Evolutionary conservation across 192 early-diverging fungal genomes (phyloP).

Genomic region (Dispira parvispora): DNA sequence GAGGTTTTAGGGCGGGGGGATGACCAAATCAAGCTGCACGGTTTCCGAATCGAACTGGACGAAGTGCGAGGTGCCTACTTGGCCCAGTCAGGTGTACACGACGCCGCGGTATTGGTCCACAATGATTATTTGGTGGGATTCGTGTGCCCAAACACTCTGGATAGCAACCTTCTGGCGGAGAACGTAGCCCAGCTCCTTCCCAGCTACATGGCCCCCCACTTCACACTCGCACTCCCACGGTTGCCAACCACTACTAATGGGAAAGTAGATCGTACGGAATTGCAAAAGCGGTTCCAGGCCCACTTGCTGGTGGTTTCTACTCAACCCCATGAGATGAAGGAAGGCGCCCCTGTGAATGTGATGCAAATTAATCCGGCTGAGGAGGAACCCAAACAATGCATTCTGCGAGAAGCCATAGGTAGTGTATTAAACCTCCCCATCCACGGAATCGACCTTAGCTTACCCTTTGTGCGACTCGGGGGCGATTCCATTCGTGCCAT

Average conservation of each 20-base stretch:
- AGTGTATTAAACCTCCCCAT: not conserved
- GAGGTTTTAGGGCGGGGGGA: constrained; percentile 10
- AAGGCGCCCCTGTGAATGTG: not conserved
- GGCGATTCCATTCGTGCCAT: constrained; percentile 3
- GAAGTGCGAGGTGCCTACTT: constrained; percentile 10
- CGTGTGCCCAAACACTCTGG: not conserved
- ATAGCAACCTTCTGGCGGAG: not conserved
- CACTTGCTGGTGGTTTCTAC: not conserved
- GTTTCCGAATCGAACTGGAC: constrained; percentile 11
- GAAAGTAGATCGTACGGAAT: not conserved
- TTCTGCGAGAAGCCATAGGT: not conserved
- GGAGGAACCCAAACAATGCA: not conserved
- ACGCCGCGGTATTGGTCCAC: not conserved
- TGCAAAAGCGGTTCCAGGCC: not conserved
- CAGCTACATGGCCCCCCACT: not conserved
- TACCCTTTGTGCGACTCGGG: not conserved
- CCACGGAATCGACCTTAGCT: not conserved
- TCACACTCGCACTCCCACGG: not conserved
- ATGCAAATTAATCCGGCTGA: not conserved
- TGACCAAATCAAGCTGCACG: constrained; percentile 4
- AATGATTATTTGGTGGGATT: not conserved
- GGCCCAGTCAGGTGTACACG: not conserved
- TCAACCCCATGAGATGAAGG: not conserved
- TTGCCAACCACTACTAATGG: not conserved
- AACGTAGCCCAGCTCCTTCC: not conserved